Conservation (phyloP, 768 basidiomycete species). For the Rhodotorula paludigena region DNA sequence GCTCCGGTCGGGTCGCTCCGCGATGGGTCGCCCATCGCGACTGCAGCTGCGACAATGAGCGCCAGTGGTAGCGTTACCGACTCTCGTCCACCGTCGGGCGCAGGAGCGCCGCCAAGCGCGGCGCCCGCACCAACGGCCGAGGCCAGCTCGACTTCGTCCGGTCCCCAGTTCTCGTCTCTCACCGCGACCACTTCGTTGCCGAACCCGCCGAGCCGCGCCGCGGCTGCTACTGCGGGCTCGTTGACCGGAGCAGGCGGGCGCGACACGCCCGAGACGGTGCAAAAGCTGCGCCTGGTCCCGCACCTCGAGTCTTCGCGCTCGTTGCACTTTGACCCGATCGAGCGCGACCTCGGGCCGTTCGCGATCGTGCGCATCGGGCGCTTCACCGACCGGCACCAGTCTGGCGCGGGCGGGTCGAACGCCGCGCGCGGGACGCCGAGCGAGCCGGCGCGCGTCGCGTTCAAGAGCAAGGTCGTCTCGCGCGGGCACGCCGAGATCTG, state of each 20-base stretch:
- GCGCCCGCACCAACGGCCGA: neutral
- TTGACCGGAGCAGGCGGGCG: neutral
- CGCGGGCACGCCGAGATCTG: constrained; percentile 93
- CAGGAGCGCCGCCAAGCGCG: neutral
- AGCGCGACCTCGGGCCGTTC: constrained; percentile 69
- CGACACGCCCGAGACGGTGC: constrained; percentile 42
- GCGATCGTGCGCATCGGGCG: constrained; percentile 82
- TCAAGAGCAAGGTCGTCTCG: constrained; percentile 92
- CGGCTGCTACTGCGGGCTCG: too few relatives aligned
- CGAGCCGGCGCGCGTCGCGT: constrained; percentile 79
- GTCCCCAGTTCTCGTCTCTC: constrained; percentile 3
- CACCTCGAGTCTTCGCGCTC: constrained; percentile 86
- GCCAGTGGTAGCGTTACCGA: neutral
- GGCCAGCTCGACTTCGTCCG: neutral
- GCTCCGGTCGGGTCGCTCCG: neutral
- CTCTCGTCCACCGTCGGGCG: neutral
- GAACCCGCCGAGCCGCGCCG: constrained; percentile 3
- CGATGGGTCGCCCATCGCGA: too few relatives aligned
- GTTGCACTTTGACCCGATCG: constrained; percentile 86
- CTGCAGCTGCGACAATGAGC: neutral
- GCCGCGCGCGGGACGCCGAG: constrained; percentile 55
- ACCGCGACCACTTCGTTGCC: constrained; percentile 12
- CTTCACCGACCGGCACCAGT: constrained; percentile 70
- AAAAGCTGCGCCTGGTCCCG: constrained; percentile 88
- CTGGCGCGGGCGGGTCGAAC: constrained; percentile 50